phyloP scores from a whole-genome alignment of 2,329 filamentous ascomycete genomes.

The Pestalotiopsis sp. region DNA sequence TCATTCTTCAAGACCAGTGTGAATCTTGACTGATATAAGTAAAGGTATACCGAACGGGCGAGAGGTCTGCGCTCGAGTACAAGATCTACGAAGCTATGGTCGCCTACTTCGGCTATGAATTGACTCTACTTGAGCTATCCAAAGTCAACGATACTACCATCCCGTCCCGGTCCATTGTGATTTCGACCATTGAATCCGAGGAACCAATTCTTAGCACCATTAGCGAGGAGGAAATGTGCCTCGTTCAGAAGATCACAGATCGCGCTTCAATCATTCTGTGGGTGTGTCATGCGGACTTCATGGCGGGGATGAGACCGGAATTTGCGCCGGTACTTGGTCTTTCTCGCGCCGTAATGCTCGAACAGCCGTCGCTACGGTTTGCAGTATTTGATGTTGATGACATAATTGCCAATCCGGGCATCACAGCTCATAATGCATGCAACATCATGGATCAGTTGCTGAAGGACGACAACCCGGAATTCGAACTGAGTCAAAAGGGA shows the following conservation, averaged over 20 bases:
- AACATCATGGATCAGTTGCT: not conserved
- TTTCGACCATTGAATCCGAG: conserved; percentile 13
- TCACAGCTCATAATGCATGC: not conserved
- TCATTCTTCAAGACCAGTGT: too few species aligned
- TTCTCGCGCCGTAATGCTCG: conserved; percentile 18
- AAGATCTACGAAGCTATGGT: too few species aligned
- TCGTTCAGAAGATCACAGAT: conserved; percentile 19
- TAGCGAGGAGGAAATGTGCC: conserved; percentile 15
- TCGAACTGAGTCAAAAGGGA: not conserved
- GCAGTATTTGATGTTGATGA: conserved; percentile 18
- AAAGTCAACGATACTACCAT: too few species aligned
- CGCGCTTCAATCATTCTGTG: conserved; percentile 16
- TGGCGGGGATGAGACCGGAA: conserved; percentile 14
- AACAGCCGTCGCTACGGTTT: conserved; percentile 22
- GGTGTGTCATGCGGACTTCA: conserved; percentile 15
- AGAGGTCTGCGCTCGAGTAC: too few species aligned
- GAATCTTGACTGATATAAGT: too few species aligned
- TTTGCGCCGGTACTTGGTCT: conserved; percentile 14
- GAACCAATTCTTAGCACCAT: conserved; percentile 15
- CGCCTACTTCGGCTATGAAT: too few species aligned
- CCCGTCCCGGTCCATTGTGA: not conserved
- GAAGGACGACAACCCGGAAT: not conserved
- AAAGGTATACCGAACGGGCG: too few species aligned
- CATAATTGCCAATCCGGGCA: not conserved
- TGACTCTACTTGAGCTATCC: too few species aligned